Evolutionary conservation across 2,329 filamentous ascomycete species (phyloP).

Genomic region (Thermothelomyces thermophilus): DNA sequence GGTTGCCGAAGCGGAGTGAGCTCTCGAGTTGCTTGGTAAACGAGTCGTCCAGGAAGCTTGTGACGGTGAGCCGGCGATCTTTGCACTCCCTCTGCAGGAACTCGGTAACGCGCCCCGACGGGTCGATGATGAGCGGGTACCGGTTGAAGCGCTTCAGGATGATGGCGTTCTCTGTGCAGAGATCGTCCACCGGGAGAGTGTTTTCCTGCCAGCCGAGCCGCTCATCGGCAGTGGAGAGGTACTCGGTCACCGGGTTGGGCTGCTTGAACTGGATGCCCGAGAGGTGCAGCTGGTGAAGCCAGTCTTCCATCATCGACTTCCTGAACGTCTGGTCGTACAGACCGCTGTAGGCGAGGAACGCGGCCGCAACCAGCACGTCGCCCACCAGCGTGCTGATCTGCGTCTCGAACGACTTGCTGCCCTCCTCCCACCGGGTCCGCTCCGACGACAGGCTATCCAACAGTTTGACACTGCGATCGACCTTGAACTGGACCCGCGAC

Average conservation of each 20-base stretch:
- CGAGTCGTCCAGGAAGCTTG: conserved; percentile 94
- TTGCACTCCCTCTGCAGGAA: conserved; percentile 94
- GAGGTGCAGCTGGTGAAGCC: conserved; percentile 84
- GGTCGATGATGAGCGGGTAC: conserved; percentile 97
- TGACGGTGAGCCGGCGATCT: conserved; percentile 87
- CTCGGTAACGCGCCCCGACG: conserved; percentile 87
- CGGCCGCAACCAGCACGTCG: conserved; percentile 91
- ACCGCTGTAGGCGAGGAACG: conserved; percentile 93
- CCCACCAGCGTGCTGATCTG: conserved; percentile 96
- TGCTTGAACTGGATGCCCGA: conserved; percentile 93
- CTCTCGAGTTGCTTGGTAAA: conserved; percentile 98
- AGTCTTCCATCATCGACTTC: conserved; percentile 96
- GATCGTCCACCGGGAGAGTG: conserved; percentile 85
- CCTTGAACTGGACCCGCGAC: conserved; percentile 94
- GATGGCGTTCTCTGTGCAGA: conserved; percentile 98
- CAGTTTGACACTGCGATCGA: conserved; percentile 88
- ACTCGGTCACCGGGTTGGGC: conserved; percentile 92
- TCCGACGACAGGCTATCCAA: conserved; percentile 94
- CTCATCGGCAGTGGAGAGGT: conserved; percentile 93
- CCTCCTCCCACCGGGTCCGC: conserved; percentile 87
- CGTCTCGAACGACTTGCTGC: conserved; percentile 95
- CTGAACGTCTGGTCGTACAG: conserved; percentile 98
- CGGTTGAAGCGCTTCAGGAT: conserved; percentile 96
- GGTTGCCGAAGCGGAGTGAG: conserved; percentile 93
- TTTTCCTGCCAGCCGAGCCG: conserved; percentile 93